These are phyloP conservation scores for Aureobasidium subglaciale DNA, from an alignment of 2,329 filamentous ascomycete genomes.

Conservation along the genomic window DNA sequence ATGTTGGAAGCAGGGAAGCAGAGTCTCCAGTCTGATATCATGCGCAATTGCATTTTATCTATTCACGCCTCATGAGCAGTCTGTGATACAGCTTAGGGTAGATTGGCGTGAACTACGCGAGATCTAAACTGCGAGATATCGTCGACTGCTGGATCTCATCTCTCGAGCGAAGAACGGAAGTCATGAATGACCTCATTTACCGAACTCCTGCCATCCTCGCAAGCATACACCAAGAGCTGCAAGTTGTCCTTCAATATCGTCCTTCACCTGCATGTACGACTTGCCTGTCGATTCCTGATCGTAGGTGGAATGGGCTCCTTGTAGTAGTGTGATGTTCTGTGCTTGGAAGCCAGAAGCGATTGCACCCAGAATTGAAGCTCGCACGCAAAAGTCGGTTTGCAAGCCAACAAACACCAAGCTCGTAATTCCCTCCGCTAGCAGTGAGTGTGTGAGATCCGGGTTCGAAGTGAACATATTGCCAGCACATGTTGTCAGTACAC, in stretches of 20 bases:
- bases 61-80: no score
- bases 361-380: neutral
- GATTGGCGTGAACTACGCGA: no score
- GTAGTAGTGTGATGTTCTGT: neutral
- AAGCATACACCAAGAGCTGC: neutral
- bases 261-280: neutral
- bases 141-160: no score
- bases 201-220: neutral
- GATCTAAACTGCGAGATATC: no score
- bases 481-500: neutral
- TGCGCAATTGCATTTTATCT: no score
- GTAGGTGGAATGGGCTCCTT: neutral
- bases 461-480: neutral
- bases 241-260: neutral
- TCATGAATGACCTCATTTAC: no score
- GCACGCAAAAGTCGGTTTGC: neutral
- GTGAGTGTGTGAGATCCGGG: neutral
- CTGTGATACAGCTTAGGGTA: no score
- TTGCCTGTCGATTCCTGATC: neutral
- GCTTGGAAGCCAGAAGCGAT: neutral
- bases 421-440: neutral
- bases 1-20: no score
- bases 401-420: neutral
- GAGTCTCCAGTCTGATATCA: no score
- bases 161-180: no score